These are phyloP conservation scores for Abeoforma whisleri DNA, from an alignment of 78 protist genomes.

Conservation along the genomic window DNA sequence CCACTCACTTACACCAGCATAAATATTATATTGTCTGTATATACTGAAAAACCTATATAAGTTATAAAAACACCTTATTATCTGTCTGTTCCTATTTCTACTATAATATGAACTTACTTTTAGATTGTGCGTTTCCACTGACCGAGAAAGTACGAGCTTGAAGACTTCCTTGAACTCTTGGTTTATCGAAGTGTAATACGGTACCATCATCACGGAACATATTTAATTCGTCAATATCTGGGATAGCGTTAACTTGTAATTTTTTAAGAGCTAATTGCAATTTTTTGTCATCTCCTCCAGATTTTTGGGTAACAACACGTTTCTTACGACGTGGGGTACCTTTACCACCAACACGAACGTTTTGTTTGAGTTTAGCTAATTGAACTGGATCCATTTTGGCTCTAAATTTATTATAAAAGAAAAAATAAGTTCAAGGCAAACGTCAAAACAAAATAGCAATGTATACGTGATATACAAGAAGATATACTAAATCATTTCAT, in stretches of 20 bases:
- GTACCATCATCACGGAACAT: slow-evolving; percentile 60
- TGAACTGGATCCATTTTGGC: slow-evolving; percentile 21
- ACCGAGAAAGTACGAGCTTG: slow-evolving; percentile 53
- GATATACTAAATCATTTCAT: too few species aligned
- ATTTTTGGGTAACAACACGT: slow-evolving; percentile 8
- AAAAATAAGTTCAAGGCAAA: too few species aligned
- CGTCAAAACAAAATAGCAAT: too few species aligned
- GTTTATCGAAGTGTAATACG: slow-evolving; percentile 61
- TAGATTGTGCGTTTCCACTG: slow-evolving; percentile 56
- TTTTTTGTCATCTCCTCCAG: slow-evolving; percentile 36
- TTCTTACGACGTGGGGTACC: slow-evolving; percentile 40
- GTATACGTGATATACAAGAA: too few species aligned
- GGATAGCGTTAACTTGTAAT: slow-evolving; percentile 11
- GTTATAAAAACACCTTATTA: too few species aligned
- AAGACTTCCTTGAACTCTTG: slow-evolving; percentile 50
- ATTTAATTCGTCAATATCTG: slow-evolving; percentile 55
- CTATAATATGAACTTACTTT: slow-evolving; percentile 44
- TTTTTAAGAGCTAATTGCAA: background rate
- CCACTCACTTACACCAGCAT: too few species aligned
- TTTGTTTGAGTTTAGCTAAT: slow-evolving; percentile 20
- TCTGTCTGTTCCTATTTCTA: background rate
- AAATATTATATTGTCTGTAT: too few species aligned
- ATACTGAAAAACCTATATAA: too few species aligned
- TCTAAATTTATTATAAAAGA: too few species aligned
- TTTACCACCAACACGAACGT: slow-evolving; percentile 42